A percentile compares a stretch with the other conserved stretches of the same genome.
phyloP scores from a whole-genome alignment of 305 asterid species.

The Caryopteris hybrid region DNA sequence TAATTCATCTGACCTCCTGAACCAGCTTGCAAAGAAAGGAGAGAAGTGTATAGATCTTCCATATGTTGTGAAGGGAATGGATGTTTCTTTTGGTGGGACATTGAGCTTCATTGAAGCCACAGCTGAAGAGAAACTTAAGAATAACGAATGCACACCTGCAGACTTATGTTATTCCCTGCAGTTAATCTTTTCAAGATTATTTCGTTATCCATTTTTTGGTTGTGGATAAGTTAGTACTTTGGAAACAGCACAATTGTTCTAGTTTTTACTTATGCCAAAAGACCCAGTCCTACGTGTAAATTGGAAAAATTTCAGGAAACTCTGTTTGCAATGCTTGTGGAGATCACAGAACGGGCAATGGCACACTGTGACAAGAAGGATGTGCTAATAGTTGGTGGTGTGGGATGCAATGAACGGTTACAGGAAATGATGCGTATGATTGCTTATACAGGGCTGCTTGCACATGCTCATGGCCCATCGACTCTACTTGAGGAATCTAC shows the following conservation, averaged over 20 bases:
- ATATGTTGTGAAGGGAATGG: slow-evolving; percentile 98
- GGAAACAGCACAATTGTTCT: background rate
- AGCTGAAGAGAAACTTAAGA: slow-evolving; percentile 78
- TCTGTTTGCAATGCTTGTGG: slow-evolving; percentile 96
- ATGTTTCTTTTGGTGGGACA: slow-evolving; percentile 95
- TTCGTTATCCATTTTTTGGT: background rate
- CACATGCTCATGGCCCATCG: slow-evolving; percentile 62
- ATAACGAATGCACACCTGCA: slow-evolving; percentile 48
- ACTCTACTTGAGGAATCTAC: slow-evolving; percentile 88
- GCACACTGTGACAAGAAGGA: slow-evolving; percentile 97
- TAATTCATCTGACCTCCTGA: slow-evolving; percentile 13
- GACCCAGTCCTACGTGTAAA: no score
- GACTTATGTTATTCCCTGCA: slow-evolving; percentile 63
- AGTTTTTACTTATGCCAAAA: background rate
- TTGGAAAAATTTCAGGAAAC: slow-evolving; percentile 52
- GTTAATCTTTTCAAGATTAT: slow-evolving; percentile 29
- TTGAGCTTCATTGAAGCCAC: slow-evolving; percentile 88
- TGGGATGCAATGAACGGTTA: slow-evolving; percentile 85
- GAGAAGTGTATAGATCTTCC: slow-evolving; percentile 88
- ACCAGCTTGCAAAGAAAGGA: slow-evolving; percentile 96
- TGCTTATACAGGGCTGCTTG: slow-evolving; percentile 94
- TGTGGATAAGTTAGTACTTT: background rate
- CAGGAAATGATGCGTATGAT: slow-evolving; percentile 99
- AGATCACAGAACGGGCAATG: slow-evolving; percentile 97
- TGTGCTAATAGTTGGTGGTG: slow-evolving; percentile 95